A percentile compares a stretch with the other conserved stretches of the same genome.
Evolutionary conservation across 139 green algal species (phyloP).

Genomic region (Chlorella sorokiniana): DNA sequence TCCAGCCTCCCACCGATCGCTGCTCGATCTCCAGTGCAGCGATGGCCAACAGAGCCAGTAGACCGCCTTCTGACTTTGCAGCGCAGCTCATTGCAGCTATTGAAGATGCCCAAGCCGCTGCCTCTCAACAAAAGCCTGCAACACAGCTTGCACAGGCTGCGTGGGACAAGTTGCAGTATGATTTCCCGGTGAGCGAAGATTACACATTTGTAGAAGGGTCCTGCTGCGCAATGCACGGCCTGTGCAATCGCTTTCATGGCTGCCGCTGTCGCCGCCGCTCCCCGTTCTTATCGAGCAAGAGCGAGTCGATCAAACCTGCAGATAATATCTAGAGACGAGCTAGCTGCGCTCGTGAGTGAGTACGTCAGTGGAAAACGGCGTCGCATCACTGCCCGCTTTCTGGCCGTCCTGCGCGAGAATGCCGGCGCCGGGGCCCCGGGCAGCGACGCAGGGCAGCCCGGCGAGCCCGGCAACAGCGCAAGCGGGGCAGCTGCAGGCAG

Average conservation of each 20-base stretch:
- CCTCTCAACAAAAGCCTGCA: background rate
- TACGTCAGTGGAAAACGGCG: background rate
- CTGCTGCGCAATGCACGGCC: background rate
- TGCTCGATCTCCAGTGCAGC: too few species aligned
- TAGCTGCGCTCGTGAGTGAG: constrained; percentile 17
- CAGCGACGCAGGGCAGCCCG: background rate
- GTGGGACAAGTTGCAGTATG: constrained; percentile 43
- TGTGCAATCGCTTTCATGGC: background rate
- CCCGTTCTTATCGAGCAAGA: background rate
- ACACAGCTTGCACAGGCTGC: constrained; percentile 2
- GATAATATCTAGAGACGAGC: constrained; percentile 29
- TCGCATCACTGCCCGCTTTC: background rate
- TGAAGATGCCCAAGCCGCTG: constrained; percentile 12
- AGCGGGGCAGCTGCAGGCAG: background rate
- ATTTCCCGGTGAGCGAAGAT: constrained; percentile 47
- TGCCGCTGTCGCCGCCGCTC: background rate
- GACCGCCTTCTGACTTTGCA: background rate
- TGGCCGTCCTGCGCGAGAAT: constrained; percentile 1
- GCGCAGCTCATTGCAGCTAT: constrained; percentile 24
- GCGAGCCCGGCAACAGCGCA: background rate
- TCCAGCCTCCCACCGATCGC: too few species aligned
- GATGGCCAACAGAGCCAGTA: background rate
- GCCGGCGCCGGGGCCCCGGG: background rate
- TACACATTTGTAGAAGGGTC: too few species aligned
- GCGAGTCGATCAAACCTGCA: background rate